Conservation (phyloP, 2,329 filamentous ascomycete species). For the Nannizzia gypsea region DNA sequence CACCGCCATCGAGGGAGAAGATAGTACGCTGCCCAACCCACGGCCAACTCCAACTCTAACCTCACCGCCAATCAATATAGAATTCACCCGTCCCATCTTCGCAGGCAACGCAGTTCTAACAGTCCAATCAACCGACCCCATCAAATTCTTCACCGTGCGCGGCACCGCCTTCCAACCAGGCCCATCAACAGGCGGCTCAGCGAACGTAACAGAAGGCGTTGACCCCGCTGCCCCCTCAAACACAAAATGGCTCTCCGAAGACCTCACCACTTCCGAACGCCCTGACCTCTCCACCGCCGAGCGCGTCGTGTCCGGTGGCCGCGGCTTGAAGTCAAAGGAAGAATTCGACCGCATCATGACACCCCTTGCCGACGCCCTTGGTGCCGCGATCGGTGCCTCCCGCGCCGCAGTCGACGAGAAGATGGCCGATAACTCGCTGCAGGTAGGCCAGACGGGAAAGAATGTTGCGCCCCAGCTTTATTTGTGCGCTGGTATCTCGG, state of each 20-base stretch:
- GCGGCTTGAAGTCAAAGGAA: constrained; percentile 93
- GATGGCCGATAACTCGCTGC: constrained; percentile 95
- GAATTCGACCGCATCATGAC: constrained; percentile 90
- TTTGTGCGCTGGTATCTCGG: constrained; percentile 88
- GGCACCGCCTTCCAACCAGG: constrained; percentile 81
- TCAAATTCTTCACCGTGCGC: constrained; percentile 85
- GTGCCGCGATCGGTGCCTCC: constrained; percentile 90
- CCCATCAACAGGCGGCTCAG: constrained; percentile 58
- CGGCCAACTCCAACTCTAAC: neutral
- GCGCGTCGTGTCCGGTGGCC: constrained; percentile 83
- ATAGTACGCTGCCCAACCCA: constrained; percentile 44
- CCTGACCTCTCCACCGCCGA: constrained; percentile 84
- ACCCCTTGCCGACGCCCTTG: constrained; percentile 80
- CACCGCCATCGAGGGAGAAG: constrained; percentile 72
- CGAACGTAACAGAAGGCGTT: constrained; percentile 64
- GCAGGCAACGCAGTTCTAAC: constrained; percentile 95
- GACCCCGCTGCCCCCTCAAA: constrained; percentile 65
- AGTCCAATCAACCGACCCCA: constrained; percentile 72
- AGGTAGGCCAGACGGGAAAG: constrained; percentile 97
- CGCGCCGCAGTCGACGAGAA: constrained; percentile 92
- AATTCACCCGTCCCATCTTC: constrained; percentile 89
- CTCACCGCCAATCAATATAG: neutral
- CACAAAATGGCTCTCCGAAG: constrained; percentile 87
- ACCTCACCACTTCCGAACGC: constrained; percentile 83
- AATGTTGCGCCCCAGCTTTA: constrained; percentile 95